Conservation (phyloP, 768 basidiomycete genomes). For the Daedaleopsis nitida region DNA sequence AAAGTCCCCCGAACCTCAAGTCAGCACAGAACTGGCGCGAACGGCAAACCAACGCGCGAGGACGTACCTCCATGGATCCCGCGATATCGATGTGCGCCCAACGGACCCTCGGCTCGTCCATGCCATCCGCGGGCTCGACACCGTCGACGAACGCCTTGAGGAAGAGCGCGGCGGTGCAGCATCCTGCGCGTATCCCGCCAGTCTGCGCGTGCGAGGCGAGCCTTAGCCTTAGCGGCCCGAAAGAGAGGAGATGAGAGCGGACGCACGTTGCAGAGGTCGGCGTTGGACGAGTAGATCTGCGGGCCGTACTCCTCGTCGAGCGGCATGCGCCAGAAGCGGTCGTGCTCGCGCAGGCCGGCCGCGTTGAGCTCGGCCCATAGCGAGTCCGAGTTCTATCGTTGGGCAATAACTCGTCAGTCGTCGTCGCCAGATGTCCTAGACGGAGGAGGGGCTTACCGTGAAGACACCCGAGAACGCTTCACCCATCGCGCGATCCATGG, state of each 20-base stretch:
- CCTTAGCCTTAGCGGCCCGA: too few species aligned
- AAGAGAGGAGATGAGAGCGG: too few species aligned
- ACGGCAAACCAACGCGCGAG: slow-evolving; percentile 10
- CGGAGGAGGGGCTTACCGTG: slow-evolving; percentile 45
- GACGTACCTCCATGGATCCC: slow-evolving; percentile 66
- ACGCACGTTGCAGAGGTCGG: slow-evolving; percentile 26
- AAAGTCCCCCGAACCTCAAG: neutral
- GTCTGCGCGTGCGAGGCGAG: slow-evolving; percentile 49
- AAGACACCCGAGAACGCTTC: slow-evolving; percentile 78
- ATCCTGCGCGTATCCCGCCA: slow-evolving; percentile 72
- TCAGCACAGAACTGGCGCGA: neutral
- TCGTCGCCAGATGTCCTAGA: neutral
- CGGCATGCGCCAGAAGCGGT: slow-evolving; percentile 39
- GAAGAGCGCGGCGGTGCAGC: slow-evolving; percentile 85
- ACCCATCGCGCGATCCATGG: slow-evolving; percentile 71
- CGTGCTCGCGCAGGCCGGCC: slow-evolving; percentile 74
- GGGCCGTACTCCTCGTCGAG: slow-evolving; percentile 63
- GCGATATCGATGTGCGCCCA: slow-evolving; percentile 93
- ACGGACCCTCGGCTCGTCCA: slow-evolving; percentile 51
- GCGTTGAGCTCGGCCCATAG: slow-evolving; percentile 69
- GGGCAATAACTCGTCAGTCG: neutral
- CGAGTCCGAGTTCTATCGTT: slow-evolving; percentile 63
- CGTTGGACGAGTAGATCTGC: slow-evolving; percentile 77
- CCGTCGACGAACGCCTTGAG: slow-evolving; percentile 81
- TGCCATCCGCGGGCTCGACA: slow-evolving; percentile 61